A percentile compares a stretch with the other conserved stretches of the same genome.
phyloP scores from a whole-genome alignment of 1,284 basidiomycete species.

The Takashimella tepidaria region DNA sequence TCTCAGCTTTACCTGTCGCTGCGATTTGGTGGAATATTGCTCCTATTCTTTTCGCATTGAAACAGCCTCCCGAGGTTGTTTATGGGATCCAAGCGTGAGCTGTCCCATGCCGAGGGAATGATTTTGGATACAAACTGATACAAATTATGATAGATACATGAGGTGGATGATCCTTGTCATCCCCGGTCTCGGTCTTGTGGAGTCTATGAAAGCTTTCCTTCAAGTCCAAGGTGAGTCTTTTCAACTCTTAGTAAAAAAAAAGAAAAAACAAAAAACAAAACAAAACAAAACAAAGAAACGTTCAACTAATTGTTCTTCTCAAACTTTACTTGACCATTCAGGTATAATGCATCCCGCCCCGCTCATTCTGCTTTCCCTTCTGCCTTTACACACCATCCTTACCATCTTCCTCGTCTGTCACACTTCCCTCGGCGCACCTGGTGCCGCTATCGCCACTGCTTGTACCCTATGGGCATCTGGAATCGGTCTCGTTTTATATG shows the following conservation, averaged over 20 bases:
- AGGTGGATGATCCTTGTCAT: conserved; percentile 11
- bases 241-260: background rate
- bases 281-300: too few relatives aligned
- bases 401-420: conserved; percentile 23
- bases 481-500: conserved; percentile 16
- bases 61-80: conserved; percentile 22
- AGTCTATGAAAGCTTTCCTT: conserved; percentile 27
- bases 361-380: conserved; percentile 20
- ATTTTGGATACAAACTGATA: background rate
- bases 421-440: conserved; percentile 20
- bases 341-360: conserved; percentile 24
- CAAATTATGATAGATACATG: conserved; percentile 10
- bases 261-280: too few relatives aligned
- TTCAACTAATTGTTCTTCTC: too few relatives aligned
- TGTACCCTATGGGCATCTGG: conserved; percentile 18
- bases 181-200: conserved; percentile 22
- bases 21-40: conserved; percentile 33
- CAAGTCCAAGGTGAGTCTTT: conserved; percentile 22
- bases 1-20: conserved; percentile 19
- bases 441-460: conserved; percentile 20
- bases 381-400: conserved; percentile 23
- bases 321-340: background rate
- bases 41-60: conserved; percentile 20
- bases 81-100: conserved; percentile 20
- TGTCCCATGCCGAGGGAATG: background rate